A percentile compares a stretch with the other conserved stretches of the same genome.
Conservation (phyloP, 257 asterid species). For the Anisodus acutangulus region DNA sequence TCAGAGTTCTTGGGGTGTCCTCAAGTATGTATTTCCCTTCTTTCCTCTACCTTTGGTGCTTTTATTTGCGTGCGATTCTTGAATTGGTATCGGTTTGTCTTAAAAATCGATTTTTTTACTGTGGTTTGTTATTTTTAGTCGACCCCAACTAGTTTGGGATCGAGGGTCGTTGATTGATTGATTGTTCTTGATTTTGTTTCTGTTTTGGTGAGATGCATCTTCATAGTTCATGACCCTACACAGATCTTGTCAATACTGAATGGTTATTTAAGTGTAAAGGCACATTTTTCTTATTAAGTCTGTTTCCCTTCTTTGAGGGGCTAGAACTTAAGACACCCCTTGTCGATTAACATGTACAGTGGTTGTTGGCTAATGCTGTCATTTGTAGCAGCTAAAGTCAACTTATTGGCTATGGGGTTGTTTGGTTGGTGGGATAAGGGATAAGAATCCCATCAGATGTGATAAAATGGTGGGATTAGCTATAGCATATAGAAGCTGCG, state of each 20-base stretch:
- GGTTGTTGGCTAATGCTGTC: not conserved
- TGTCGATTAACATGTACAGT: not conserved
- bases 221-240: not conserved
- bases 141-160: slow-evolving; percentile 14
- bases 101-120: slow-evolving; percentile 10
- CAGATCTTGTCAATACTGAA: not conserved
- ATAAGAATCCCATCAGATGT: too few relatives aligned
- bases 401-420: slow-evolving; percentile 12
- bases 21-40: slow-evolving; percentile 46
- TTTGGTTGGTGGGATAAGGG: too few relatives aligned
- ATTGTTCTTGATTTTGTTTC: not conserved
- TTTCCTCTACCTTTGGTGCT: not conserved
- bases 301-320: not conserved
- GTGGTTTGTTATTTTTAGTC: not conserved
- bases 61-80: not conserved
- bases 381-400: not conserved
- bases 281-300: not conserved
- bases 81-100: not conserved
- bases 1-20: slow-evolving; percentile 87
- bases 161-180: slow-evolving; percentile 13
- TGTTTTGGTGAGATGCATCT: not conserved
- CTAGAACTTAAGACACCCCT: not conserved
- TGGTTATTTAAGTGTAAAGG: not conserved
- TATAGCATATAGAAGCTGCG: too few relatives aligned
- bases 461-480: too few relatives aligned